A percentile compares a stretch with the other conserved stretches of the same genome.
phyloP scores from a whole-genome alignment of 106 monocot species.

The Phalaenopsis equestris region DNA sequence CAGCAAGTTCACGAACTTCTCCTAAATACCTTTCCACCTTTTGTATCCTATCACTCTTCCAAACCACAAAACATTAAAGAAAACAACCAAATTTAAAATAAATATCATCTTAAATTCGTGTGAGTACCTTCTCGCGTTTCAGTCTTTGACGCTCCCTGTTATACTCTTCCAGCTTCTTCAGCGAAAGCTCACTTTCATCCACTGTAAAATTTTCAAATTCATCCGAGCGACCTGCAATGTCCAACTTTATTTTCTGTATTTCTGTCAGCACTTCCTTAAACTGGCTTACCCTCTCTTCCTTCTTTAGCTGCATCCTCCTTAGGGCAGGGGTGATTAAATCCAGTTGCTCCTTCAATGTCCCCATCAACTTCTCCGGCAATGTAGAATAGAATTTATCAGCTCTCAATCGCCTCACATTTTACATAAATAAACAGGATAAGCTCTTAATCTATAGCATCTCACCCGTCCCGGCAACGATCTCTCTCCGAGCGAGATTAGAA shows the following conservation, averaged over 20 bases:
- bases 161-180: slow-evolving; percentile 60
- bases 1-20: slow-evolving; percentile 31
- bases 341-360: slow-evolving; percentile 67
- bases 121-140: slow-evolving; percentile 49
- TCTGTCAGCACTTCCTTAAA: slow-evolving; percentile 44
- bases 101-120: not conserved
- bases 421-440: not conserved
- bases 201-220: slow-evolving; percentile 22
- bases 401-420: not conserved
- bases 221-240: slow-evolving; percentile 34
- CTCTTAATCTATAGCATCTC: not conserved
- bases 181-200: slow-evolving; percentile 54
- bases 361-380: slow-evolving; percentile 59
- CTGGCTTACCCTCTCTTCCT: slow-evolving; percentile 49
- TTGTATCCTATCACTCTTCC: slow-evolving; percentile 39
- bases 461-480: slow-evolving; percentile 50
- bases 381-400: not conserved
- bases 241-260: slow-evolving; percentile 47
- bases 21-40: slow-evolving; percentile 36
- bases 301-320: slow-evolving; percentile 51
- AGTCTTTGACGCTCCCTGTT: slow-evolving; percentile 53
- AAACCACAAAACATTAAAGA: not conserved
- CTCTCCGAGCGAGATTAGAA: slow-evolving; percentile 68
- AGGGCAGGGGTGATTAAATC: slow-evolving; percentile 55
- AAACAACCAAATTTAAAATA: not conserved